Conservation (phyloP, 805 yeast species). For the Sungouiella thailandica region DNA sequence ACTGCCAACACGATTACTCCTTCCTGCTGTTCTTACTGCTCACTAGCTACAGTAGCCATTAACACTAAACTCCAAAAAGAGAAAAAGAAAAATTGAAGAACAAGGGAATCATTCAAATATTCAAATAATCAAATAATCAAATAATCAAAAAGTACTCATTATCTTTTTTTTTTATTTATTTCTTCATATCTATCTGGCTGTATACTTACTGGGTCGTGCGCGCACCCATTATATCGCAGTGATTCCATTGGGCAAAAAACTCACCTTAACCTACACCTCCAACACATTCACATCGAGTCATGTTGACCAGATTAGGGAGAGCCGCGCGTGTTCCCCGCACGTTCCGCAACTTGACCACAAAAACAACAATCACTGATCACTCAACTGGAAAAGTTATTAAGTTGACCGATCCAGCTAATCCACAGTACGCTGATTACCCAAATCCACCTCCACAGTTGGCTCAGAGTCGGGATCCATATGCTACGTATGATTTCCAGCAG, state of each 20-base stretch:
- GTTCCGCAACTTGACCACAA: conserved; percentile 24
- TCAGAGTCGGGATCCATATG: conserved; percentile 66
- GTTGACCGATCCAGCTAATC: conserved; percentile 38
- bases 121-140: too few relatives aligned
- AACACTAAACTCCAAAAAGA: too few relatives aligned
- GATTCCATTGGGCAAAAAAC: conserved; percentile 13
- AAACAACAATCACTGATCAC: conserved; percentile 36
- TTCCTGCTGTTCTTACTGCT: too few relatives aligned
- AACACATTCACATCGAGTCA: conserved; percentile 7
- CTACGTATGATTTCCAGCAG: conserved; percentile 74
- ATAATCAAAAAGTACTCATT: too few relatives aligned
- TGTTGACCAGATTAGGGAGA: conserved; percentile 27
- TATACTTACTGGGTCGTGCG: conserved; percentile 7
- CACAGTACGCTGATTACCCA: conserved; percentile 56
- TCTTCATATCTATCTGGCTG: background rate
- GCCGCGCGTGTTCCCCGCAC: conserved; percentile 6
- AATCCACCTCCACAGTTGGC: conserved; percentile 54
- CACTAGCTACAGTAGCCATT: too few relatives aligned
- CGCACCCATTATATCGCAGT: conserved; percentile 8
- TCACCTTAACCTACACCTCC: background rate
- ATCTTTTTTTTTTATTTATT: background rate
- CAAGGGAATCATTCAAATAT: too few relatives aligned
- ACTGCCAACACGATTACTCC: too few relatives aligned
- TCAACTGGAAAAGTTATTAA: conserved; percentile 33
- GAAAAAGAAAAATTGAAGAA: too few relatives aligned